Conservation (phyloP, 768 basidiomycete genomes). For the Lactarius trivialis region DNA sequence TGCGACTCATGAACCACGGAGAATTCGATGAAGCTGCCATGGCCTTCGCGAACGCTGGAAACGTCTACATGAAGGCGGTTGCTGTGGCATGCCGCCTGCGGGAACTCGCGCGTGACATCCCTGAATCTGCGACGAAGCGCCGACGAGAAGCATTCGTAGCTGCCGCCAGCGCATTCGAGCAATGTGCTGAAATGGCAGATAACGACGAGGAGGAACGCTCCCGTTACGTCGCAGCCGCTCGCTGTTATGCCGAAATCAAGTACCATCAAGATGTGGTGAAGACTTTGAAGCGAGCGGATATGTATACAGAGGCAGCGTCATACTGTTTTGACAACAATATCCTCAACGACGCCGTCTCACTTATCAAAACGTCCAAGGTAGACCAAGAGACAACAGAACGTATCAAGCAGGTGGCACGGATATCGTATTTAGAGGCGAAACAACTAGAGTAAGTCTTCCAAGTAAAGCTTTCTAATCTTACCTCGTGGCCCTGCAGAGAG, state of each 20-base stretch:
- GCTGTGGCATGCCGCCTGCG: slow-evolving; percentile 3
- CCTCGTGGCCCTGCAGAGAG: slow-evolving; percentile 33
- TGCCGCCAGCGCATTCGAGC: slow-evolving; percentile 1
- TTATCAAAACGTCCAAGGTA: slow-evolving; percentile 2
- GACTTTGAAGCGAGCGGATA: slow-evolving; percentile 3
- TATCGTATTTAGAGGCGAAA: slow-evolving; percentile 11
- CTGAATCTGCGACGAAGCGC: neutral
- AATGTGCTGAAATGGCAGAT: neutral
- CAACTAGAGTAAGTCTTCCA: slow-evolving; percentile 3
- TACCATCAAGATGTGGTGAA: slow-evolving; percentile 1
- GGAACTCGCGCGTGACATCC: slow-evolving; percentile 3
- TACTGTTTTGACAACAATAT: slow-evolving; percentile 18
- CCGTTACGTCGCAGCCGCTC: slow-evolving; percentile 4
- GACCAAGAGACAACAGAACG: slow-evolving; percentile 15
- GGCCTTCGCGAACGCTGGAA: slow-evolving; percentile 12
- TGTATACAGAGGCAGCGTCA: slow-evolving; percentile 15
- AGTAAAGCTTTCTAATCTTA: neutral
- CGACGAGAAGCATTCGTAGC: slow-evolving; percentile 8
- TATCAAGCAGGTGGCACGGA: slow-evolving; percentile 9
- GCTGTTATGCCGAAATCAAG: slow-evolving; percentile 13
- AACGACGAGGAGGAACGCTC: neutral
- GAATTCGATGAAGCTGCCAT: slow-evolving; percentile 14
- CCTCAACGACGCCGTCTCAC: slow-evolving; percentile 3
- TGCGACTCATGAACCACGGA: neutral
- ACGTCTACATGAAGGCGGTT: slow-evolving; percentile 2